Evolutionary conservation across 805 yeast species (phyloP), one percentile per base, ranked within the genome.

Genomic region (Myxozyma vanderwaltii): DNA sequence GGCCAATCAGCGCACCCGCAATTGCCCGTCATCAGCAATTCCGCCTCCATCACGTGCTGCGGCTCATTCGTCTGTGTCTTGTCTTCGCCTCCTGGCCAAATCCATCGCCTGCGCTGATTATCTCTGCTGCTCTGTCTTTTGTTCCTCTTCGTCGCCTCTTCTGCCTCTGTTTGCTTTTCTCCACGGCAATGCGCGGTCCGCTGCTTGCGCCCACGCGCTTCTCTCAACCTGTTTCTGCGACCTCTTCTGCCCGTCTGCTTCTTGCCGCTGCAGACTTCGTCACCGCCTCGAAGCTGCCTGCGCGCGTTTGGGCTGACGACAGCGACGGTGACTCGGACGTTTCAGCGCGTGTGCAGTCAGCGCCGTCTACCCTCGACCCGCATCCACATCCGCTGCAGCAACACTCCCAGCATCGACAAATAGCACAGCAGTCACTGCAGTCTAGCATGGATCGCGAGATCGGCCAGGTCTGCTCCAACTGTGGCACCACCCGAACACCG

Each of bases 401-500:
- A 19, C 47, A 31, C 21, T 13, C 33, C 10, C 35, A 21, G n/a
- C 56, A 36, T 17, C 46, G 4, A 27, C 56, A n/a, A 19, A 50
- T 5, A 4, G 35, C 17, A 17, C 57, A 27, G 29, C 45, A 12
- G 23, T n/a, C 52, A 8, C 39, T 19, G 15, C 57, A 38, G 24
- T 35, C 41, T 38, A 19, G 4, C 21, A 41, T 41, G 49, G 49
- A 53, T 15, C 46, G 51, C 40, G 52, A 38, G 17, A 26, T 48
- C 24, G 81, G 80, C 29, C 80, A 80, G 63, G 76, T 76, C 48
- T 92, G 98, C 74, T 85, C 92, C 17, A 92, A 92, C 74, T 92
- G 99, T 73, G 89, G 90, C 67, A 91, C 97, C 0, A 84, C 85
- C 55, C 86, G 91, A 27, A 92, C 99, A 0, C 98, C 99, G 0